These are phyloP conservation scores for Chytriomyces hyalinus DNA, from an alignment of 192 early-diverging fungal genomes.

Conservation along the genomic window DNA sequence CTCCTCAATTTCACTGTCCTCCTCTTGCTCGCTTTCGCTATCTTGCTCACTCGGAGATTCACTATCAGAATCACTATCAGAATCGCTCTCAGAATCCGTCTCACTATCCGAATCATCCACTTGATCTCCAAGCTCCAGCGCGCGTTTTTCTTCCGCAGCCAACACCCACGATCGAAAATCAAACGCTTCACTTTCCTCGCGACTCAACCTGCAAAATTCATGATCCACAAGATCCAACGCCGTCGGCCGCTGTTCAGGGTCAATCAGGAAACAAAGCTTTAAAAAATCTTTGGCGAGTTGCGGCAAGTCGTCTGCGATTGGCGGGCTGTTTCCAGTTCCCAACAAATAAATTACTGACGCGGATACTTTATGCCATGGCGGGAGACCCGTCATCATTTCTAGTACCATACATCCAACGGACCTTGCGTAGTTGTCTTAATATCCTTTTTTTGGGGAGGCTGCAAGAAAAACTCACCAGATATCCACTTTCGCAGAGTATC, in stretches of 20 bases:
- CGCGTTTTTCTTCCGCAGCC: slow-evolving; percentile 23
- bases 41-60: not conserved
- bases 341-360: slow-evolving; percentile 72
- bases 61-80: slow-evolving; percentile 4
- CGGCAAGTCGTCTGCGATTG: slow-evolving; percentile 65
- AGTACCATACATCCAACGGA: slow-evolving; percentile 89
- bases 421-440: not conserved
- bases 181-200: slow-evolving; percentile 35
- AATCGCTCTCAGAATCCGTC: slow-evolving; percentile 12
- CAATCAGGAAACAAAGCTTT: slow-evolving; percentile 73
- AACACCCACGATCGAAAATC: slow-evolving; percentile 49
- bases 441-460: not conserved
- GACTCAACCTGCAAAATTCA: slow-evolving; percentile 58
- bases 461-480: slow-evolving; percentile 70
- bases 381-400: slow-evolving; percentile 93
- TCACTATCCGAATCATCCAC: not conserved
- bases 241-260: slow-evolving; percentile 79
- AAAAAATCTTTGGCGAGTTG: slow-evolving; percentile 74
- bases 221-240: slow-evolving; percentile 72
- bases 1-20: not conserved
- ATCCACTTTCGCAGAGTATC: slow-evolving; percentile 91
- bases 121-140: not conserved
- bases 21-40: not conserved
- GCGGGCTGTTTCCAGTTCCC: slow-evolving; percentile 80
- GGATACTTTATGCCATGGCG: slow-evolving; percentile 75